Conservation (phyloP, 371 early-diverging fungal genomes). For the Batrachochytrium dendrobatidis region DNA sequence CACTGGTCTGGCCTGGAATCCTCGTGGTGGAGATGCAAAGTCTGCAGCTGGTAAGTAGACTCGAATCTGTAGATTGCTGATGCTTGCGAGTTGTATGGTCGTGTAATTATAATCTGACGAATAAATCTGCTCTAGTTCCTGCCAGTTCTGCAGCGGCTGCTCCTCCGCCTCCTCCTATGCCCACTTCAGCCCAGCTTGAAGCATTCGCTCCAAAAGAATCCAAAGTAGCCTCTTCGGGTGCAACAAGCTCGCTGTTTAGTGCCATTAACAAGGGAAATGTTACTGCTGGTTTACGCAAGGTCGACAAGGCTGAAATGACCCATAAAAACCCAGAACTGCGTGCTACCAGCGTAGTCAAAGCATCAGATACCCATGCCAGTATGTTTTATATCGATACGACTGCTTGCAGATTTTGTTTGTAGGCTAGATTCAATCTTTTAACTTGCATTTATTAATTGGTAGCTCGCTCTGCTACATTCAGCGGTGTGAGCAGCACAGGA, state of each 20-base stretch:
- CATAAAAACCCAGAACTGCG: constrained; percentile 92
- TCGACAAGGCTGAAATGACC: constrained; percentile 91
- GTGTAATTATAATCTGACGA: too few species aligned
- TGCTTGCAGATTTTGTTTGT: too few species aligned
- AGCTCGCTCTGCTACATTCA: too few species aligned
- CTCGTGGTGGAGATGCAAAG: constrained; percentile 59
- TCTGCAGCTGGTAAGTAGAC: constrained; percentile 27
- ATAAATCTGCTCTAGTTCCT: too few species aligned
- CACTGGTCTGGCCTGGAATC: constrained; percentile 89
- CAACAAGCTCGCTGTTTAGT: background rate
- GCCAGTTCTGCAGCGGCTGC: too few species aligned
- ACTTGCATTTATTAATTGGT: too few species aligned
- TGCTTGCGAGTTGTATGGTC: too few species aligned
- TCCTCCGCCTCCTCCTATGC: constrained; percentile 7
- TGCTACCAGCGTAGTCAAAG: constrained; percentile 48
- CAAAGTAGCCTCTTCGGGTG: background rate
- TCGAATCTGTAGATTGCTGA: too few species aligned
- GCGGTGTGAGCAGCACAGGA: too few species aligned
- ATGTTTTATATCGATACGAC: constrained; percentile 4
- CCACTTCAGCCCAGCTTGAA: constrained; percentile 1
- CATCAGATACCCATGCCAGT: constrained; percentile 18
- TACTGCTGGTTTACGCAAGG: constrained; percentile 66
- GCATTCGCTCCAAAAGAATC: background rate
- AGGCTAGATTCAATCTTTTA: too few species aligned
- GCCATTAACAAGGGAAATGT: background rate